Conservation (phyloP, 495 filamentous ascomycete species). For the Penicillium flavigenum region DNA sequence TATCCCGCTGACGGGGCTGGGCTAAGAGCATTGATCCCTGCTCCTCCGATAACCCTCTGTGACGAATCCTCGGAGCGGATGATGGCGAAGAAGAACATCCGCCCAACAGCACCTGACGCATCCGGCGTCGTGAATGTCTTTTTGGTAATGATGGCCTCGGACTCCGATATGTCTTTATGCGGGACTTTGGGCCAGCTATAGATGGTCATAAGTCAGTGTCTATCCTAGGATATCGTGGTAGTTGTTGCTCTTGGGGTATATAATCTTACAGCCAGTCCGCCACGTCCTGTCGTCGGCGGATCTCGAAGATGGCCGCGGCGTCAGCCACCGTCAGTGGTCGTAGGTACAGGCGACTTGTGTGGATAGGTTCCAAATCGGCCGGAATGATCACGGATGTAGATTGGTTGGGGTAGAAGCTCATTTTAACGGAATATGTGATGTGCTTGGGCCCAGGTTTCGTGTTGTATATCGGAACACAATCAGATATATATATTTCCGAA, state of each 20-base stretch:
- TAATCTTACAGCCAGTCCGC: constrained; percentile 30
- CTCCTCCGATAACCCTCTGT: constrained; percentile 22
- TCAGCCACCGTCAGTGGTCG: constrained; percentile 20
- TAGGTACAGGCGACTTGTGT: constrained; percentile 24
- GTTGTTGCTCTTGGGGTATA: background rate
- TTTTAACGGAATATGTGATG: background rate
- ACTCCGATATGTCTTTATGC: constrained; percentile 22
- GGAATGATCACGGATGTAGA: constrained; percentile 22
- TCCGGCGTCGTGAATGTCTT: constrained; percentile 29
- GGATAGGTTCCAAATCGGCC: constrained; percentile 7
- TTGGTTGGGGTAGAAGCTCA: constrained; percentile 19
- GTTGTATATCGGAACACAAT: background rate
- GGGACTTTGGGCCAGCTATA: constrained; percentile 25
- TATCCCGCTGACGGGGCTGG: constrained; percentile 33
- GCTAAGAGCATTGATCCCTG: constrained; percentile 26
- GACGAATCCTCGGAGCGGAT: constrained; percentile 18
- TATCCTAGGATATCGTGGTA: background rate
- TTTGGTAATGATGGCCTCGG: constrained; percentile 19
- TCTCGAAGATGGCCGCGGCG: constrained; percentile 24
- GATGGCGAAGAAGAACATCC: constrained; percentile 26
- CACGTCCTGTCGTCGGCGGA: constrained; percentile 26
- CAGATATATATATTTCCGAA: background rate
- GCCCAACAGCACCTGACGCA: constrained; percentile 23
- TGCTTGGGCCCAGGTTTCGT: background rate
- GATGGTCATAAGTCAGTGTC: background rate